Conservation (phyloP, 345 rosid species). For the Trapa incisa region DNA sequence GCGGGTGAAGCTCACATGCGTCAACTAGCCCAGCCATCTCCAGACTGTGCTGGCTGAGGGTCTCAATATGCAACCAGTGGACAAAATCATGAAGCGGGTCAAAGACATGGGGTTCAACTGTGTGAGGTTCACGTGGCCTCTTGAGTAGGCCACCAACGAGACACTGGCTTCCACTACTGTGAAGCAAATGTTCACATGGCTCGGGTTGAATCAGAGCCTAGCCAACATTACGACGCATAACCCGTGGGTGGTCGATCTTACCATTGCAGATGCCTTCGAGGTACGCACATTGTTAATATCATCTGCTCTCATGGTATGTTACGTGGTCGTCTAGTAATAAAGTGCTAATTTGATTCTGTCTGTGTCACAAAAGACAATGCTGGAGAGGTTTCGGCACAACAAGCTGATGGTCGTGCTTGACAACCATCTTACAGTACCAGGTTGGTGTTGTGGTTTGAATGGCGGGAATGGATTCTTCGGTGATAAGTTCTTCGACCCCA, state of each 20-base stretch:
- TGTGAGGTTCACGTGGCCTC: conserved; percentile 63
- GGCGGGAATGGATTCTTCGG: conserved; percentile 96
- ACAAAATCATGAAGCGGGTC: conserved; percentile 21
- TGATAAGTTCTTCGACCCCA: conserved; percentile 58
- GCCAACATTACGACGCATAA: conserved; percentile 54
- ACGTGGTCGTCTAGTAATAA: no score
- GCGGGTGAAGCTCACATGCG: conserved; percentile 13
- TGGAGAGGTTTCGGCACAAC: conserved; percentile 44
- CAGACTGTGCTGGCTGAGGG: conserved; percentile 63
- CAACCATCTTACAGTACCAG: conserved; percentile 79
- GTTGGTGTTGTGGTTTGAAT: conserved; percentile 64
- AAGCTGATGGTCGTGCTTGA: conserved; percentile 74
- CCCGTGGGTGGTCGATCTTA: conserved; percentile 58
- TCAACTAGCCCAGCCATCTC: conserved; percentile 28
- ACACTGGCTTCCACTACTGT: conserved; percentile 42
- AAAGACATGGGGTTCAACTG: conserved; percentile 48
- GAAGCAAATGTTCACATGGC: conserved; percentile 40
- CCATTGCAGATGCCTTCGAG: conserved; percentile 69
- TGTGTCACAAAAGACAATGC: conserved; percentile 37
- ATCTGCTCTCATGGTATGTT: no score
- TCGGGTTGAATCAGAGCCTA: conserved; percentile 47
- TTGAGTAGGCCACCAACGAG: conserved; percentile 37
- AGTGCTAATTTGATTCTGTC: not conserved
- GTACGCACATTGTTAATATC: conserved; percentile 14
- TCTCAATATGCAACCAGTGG: conserved; percentile 47